Conservation (phyloP, 2,329 filamentous ascomycete species). For the Tolypocladium guangdongense region DNA sequence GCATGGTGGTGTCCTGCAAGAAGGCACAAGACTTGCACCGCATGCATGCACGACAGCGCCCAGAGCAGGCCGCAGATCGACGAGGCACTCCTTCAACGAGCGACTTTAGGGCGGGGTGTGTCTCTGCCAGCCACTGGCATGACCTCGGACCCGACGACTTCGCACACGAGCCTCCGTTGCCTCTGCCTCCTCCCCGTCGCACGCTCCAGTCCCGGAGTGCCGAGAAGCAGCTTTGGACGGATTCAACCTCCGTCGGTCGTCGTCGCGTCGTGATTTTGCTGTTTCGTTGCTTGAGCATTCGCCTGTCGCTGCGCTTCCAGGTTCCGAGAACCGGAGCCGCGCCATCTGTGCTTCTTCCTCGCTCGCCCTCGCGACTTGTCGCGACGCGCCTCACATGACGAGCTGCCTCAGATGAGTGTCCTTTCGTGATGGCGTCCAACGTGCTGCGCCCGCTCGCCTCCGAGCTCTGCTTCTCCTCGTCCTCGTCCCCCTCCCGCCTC, state of each 20-base stretch:
- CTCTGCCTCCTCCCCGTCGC: neutral
- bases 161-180: neutral
- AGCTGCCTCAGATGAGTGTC: constrained; percentile 17
- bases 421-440: constrained; percentile 21
- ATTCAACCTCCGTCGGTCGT: neutral
- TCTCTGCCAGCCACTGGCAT: neutral
- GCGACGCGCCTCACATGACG: neutral
- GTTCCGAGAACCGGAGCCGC: neutral
- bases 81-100: neutral
- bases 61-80: neutral
- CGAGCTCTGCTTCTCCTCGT: constrained; percentile 16
- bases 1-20: neutral
- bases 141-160: neutral
- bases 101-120: neutral
- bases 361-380: neutral
- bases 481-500: constrained; percentile 13
- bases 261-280: neutral
- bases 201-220: neutral
- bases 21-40: neutral
- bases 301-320: neutral
- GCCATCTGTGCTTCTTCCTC: neutral
- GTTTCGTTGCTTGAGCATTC: neutral
- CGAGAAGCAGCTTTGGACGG: neutral
- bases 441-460: constrained; percentile 22
- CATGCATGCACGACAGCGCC: neutral